Base-by-base conservation (phyloP, 2,329 filamentous ascomycete genomes). In the Xylariaceae sp. region DNA sequence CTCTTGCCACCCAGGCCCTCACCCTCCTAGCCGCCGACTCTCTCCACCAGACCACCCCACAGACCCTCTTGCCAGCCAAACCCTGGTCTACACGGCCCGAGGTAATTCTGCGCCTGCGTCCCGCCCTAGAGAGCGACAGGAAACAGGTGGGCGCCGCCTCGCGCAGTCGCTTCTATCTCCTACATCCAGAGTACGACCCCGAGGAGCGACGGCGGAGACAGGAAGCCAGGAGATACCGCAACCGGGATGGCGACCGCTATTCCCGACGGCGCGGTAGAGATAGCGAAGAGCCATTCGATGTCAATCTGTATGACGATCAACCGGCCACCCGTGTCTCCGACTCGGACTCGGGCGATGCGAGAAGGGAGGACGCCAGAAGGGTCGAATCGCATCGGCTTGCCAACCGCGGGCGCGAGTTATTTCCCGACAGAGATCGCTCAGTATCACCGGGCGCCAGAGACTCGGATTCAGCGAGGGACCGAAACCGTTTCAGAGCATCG, bases 171-270 rank as follows among this genome's bases (percentile, higher is more conserved):
- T 97, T 94, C 70, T 98, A 98, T 64, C 80, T 96, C 27, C 77
- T 93, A 59, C 88, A 97, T 57, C 92, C 92, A 1, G 88, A 95
- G 57, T 82, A 90, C 62, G 91, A 95, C 59, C 89, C 86, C 2
- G 83, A 84, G 55, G 89, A 88, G 68, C 79, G 80, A 42, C 72
- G 82, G 51, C 77, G 83, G 48, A 74, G 73, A 47, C 73, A 78
- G 40, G 74, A 79, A 33, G 65, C 71, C 46, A 73, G 74, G 46
- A 76, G 74, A 60, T 88, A 84, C 61, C 80, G 82, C 52, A 80
- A 83, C 21, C 74, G 80, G 20, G 80, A 74, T 27, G 60, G 59
- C 4, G 61, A 60, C 25, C 37, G 60, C 17, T 49, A 57, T 43
- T 49, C 57, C 4, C 58, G 64, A 27, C 63, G 64, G 22, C 61